A percentile compares a stretch with the other conserved stretches of the same genome.
Conservation (phyloP, 371 early-diverging fungal genomes). For the Mucor plumbeus region DNA sequence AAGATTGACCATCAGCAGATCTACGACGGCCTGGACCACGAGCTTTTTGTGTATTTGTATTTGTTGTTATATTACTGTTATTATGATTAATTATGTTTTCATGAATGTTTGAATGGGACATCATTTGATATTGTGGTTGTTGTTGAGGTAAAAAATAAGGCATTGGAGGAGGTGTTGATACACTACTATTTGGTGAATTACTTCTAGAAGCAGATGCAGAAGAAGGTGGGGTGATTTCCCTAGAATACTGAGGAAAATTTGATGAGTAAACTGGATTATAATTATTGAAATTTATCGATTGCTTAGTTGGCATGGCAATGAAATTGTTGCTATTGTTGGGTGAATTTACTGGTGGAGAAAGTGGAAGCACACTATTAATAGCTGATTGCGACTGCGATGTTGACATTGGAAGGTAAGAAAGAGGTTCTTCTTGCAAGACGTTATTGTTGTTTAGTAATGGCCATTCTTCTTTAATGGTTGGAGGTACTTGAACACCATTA, state of each 20-base stretch:
- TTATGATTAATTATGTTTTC: not conserved
- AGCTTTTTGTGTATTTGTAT: not conserved
- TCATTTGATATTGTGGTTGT: not conserved
- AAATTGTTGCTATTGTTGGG: not conserved
- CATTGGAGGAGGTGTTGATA: constrained; percentile 19
- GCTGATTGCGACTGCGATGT: not conserved
- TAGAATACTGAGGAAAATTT: not conserved
- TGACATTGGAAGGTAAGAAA: constrained; percentile 1
- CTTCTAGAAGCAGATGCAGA: constrained; percentile 15
- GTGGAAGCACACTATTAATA: not conserved
- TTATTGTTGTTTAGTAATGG: not conserved
- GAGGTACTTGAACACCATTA: not conserved
- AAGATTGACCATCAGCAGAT: constrained; percentile 11
- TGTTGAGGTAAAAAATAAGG: not conserved
- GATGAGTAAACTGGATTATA: not conserved
- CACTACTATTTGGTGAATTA: constrained; percentile 16
- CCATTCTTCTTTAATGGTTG: constrained; percentile 29
- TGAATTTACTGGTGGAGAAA: constrained; percentile 2
- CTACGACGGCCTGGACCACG: constrained; percentile 25
- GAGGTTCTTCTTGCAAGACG: not conserved
- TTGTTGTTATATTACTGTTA: not conserved
- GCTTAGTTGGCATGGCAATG: not conserved
- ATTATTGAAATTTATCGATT: not conserved
- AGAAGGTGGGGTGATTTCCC: constrained; percentile 23
- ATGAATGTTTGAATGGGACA: not conserved